A percentile compares a stretch with the other conserved stretches of the same genome.
Evolutionary conservation across 2,329 filamentous ascomycete species (phyloP).

Genomic region (Fusarium albidum): DNA sequence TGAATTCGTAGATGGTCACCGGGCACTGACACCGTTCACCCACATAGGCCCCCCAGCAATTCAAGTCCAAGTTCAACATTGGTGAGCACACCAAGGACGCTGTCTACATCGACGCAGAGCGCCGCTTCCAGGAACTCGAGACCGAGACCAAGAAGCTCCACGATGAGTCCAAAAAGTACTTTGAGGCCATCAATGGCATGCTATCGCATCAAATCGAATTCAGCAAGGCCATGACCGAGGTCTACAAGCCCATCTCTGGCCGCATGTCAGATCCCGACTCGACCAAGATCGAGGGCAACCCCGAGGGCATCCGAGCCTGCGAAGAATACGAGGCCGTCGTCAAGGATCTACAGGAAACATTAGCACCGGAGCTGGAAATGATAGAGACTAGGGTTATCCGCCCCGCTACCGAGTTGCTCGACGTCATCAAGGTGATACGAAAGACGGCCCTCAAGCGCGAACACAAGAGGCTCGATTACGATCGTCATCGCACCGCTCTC

Average conservation of each 20-base stretch:
- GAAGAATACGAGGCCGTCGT: slow-evolving; percentile 96
- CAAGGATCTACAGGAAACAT: slow-evolving; percentile 84
- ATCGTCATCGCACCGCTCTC: slow-evolving; percentile 80
- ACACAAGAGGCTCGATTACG: slow-evolving; percentile 97
- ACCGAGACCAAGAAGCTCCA: slow-evolving; percentile 96
- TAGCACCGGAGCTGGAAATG: slow-evolving; percentile 95
- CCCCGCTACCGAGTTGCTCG: slow-evolving; percentile 90
- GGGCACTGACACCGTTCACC: slow-evolving; percentile 6
- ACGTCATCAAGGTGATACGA: slow-evolving; percentile 94
- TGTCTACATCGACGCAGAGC: slow-evolving; percentile 93
- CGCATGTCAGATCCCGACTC: slow-evolving; percentile 93
- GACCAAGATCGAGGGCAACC: slow-evolving; percentile 82
- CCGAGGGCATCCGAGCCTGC: slow-evolving; percentile 92
- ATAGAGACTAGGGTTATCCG: slow-evolving; percentile 91
- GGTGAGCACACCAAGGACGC: slow-evolving; percentile 95
- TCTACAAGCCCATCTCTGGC: slow-evolving; percentile 98
- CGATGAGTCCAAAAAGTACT: slow-evolving; percentile 97
- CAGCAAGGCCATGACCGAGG: slow-evolving; percentile 92
- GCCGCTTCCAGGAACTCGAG: slow-evolving; percentile 93
- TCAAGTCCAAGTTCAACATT: slow-evolving; percentile 93
- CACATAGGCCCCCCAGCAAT: slow-evolving; percentile 80
- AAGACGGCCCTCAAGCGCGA: slow-evolving; percentile 90
- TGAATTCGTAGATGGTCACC: neutral
- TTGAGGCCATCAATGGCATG: slow-evolving; percentile 98
- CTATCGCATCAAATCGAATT: slow-evolving; percentile 97